Evolutionary conservation across 2,329 filamentous ascomycete genomes (phyloP).

Genomic region (Rutstroemia sp.): DNA sequence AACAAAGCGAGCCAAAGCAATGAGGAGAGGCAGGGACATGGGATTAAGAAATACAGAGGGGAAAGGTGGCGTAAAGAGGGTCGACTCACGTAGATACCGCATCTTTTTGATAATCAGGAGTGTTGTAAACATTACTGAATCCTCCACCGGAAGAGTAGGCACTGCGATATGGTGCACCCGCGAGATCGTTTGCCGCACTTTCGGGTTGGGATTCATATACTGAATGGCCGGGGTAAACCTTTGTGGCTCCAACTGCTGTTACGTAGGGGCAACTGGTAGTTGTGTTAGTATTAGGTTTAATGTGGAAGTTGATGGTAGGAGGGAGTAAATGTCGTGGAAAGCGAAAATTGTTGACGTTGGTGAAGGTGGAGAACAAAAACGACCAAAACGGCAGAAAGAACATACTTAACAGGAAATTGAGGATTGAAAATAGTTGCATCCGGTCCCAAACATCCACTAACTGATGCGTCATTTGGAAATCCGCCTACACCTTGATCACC

Average conservation of each 20-base stretch:
- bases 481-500: slow-evolving; percentile 39
- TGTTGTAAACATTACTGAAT: slow-evolving; percentile 50
- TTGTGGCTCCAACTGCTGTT: slow-evolving; percentile 45
- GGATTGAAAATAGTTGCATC: slow-evolving; percentile 43
- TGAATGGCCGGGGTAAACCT: slow-evolving; percentile 33
- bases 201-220: slow-evolving; percentile 35
- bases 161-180: slow-evolving; percentile 35
- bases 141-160: slow-evolving; percentile 67
- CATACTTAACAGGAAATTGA: slow-evolving; percentile 28
- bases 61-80: too few species aligned
- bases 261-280: slow-evolving; percentile 37
- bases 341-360: too few species aligned
- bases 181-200: slow-evolving; percentile 28
- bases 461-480: slow-evolving; percentile 25
- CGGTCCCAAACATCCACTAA: slow-evolving; percentile 30
- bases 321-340: too few species aligned
- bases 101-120: slow-evolving; percentile 40
- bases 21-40: too few species aligned
- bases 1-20: too few species aligned
- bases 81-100: slow-evolving; percentile 13
- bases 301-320: neutral
- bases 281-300: neutral
- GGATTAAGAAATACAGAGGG: too few species aligned
- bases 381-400: neutral
- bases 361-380: too few species aligned